A percentile compares a stretch with the other conserved stretches of the same genome.
phyloP scores from a whole-genome alignment of 2,329 filamentous ascomycete genomes.

The Claviceps purpurea region DNA sequence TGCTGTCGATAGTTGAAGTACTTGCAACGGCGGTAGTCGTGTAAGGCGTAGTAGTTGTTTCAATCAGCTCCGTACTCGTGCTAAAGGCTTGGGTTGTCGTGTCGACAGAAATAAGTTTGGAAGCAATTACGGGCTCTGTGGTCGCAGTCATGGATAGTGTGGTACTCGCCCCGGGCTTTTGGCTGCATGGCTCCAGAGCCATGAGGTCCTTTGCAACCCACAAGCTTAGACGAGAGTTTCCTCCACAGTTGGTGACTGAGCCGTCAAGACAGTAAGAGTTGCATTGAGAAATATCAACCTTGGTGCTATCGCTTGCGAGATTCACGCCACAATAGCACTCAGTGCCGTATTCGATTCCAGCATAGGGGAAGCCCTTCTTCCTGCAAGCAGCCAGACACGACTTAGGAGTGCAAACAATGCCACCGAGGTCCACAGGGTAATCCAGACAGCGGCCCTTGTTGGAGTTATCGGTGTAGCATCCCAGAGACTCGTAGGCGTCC shows the following conservation, averaged over 20 bases:
- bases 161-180: slow-evolving; percentile 16
- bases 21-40: no score
- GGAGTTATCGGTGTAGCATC: slow-evolving; percentile 43
- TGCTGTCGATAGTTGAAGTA: no score
- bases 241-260: slow-evolving; percentile 27
- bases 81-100: neutral
- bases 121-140: neutral
- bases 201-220: slow-evolving; percentile 35
- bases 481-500: slow-evolving; percentile 42
- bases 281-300: slow-evolving; percentile 28
- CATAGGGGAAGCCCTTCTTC: slow-evolving; percentile 31
- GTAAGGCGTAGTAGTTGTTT: neutral
- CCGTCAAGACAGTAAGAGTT: slow-evolving; percentile 39
- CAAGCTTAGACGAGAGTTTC: slow-evolving; percentile 27
- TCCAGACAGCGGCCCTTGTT: slow-evolving; percentile 29
- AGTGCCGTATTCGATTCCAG: slow-evolving; percentile 30
- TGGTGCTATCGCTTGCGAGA: slow-evolving; percentile 31
- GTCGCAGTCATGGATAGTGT: slow-evolving; percentile 10
- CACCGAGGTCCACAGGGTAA: slow-evolving; percentile 26
- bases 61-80: neutral
- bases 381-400: slow-evolving; percentile 30
- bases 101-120: slow-evolving; percentile 5
- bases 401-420: slow-evolving; percentile 26
- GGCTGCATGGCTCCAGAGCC: slow-evolving; percentile 36
- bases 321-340: slow-evolving; percentile 40